phyloP scores from a whole-genome alignment of 1,284 basidiomycete species.

The Vanrija pseudolonga region DNA sequence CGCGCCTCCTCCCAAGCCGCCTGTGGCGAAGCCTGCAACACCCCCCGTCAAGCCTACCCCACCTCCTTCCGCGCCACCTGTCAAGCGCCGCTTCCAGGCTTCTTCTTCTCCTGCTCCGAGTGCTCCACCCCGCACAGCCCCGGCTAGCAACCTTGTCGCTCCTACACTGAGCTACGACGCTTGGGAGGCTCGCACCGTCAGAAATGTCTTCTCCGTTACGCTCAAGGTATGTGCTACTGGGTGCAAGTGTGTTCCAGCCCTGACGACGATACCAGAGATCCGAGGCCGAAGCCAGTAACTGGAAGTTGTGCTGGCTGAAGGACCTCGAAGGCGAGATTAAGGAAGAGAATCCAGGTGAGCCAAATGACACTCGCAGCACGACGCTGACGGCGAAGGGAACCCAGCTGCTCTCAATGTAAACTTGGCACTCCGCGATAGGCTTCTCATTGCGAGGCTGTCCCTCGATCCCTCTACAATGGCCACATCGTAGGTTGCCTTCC shows the following conservation, averaged over 20 bases:
- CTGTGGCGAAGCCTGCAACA: not conserved
- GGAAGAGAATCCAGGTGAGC: slow-evolving; percentile 61
- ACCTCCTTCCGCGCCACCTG: slow-evolving; percentile 33
- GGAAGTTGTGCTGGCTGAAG: slow-evolving; percentile 80
- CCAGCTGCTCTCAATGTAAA: slow-evolving; percentile 35
- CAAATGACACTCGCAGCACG: not conserved
- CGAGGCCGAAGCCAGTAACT: slow-evolving; percentile 65
- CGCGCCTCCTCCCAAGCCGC: slow-evolving; percentile 15
- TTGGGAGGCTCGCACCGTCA: slow-evolving; percentile 73
- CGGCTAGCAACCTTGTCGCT: not conserved
- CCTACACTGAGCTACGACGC: slow-evolving; percentile 53
- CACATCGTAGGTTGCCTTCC: slow-evolving; percentile 19
- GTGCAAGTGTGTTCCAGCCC: slow-evolving; percentile 4
- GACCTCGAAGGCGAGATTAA: slow-evolving; percentile 66
- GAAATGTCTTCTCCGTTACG: slow-evolving; percentile 69
- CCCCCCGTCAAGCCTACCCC: slow-evolving; percentile 6
- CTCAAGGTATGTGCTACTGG: slow-evolving; percentile 60
- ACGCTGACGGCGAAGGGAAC: slow-evolving; percentile 4
- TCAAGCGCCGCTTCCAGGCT: slow-evolving; percentile 12
- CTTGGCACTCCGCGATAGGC: slow-evolving; percentile 50
- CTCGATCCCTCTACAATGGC: slow-evolving; percentile 70
- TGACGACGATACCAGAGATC: slow-evolving; percentile 55
- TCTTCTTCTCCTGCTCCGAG: not conserved
- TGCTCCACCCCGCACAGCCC: not conserved
- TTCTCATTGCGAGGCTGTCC: slow-evolving; percentile 83